Base-by-base conservation (phyloP, 108 stramenopile species). In the Fragilariopsis cylindrus region DNA sequence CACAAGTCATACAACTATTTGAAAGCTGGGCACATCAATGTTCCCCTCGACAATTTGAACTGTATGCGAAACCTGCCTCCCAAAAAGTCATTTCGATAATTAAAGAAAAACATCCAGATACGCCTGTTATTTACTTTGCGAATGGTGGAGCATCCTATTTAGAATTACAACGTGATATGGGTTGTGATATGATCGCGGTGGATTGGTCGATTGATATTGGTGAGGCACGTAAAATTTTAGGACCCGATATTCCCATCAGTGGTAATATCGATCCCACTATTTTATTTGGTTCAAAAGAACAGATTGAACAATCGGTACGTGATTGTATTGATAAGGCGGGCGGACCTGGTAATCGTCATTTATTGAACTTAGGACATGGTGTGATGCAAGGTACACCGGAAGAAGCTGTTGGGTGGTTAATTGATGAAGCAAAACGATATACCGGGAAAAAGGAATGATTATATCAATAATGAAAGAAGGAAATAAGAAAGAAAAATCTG, bases 21-120 rank as follows among this genome's bases (percentile, higher is more conserved):
- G 99, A 99, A 83, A 90, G 88, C 43, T 98, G 96, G 96, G 98
- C 98, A 18, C 98, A 98, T 80, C 98, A 98, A 71, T 63, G 98
- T 56, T 82, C 81, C 47, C 97, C 97, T 7, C 65, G 73, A 11
- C 74, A 84, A 58, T 99, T 98, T 82, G 88, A 85, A 63, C 49
- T 79, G 42, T 98, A 90, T 74, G 96, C 92, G 73, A 97, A 97
- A 65, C 95, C 95, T 12, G 95, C 95, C 19, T 87, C 91, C 2
- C 82, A 97, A 76, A 88, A 89, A 71, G 89, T 93, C 65, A 96
- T 96, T 76, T 47, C 82, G 49, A 96, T 95, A 63, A 88, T 98
- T 75, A 97, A 97, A 77, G 84, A 88, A 18, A 80, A 82, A 11
- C 78, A 96, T 70, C 98, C 98, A 15, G 84, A 89, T 54, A 94